These are phyloP conservation scores for Wickerhamomyces silvicola DNA, from an alignment of 805 yeast genomes.

Conservation along the genomic window DNA sequence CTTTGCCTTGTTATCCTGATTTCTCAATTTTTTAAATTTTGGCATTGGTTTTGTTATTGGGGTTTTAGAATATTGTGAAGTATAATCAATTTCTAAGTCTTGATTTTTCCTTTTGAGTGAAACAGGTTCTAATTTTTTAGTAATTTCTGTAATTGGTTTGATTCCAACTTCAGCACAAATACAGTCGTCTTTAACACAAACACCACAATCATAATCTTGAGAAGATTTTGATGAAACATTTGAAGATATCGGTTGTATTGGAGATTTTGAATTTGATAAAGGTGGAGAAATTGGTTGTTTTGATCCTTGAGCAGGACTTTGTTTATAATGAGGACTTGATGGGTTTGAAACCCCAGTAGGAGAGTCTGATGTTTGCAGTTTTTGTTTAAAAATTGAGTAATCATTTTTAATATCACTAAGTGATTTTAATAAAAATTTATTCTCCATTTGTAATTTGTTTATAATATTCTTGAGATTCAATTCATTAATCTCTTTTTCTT, in stretches of 20 bases:
- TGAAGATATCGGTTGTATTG: too few species aligned
- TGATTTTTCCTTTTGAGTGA: slow-evolving; percentile 38
- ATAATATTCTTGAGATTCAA: slow-evolving; percentile 20
- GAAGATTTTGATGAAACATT: too few species aligned
- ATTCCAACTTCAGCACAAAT: slow-evolving; percentile 45
- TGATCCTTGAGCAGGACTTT: slow-evolving; percentile 7
- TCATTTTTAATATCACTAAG: slow-evolving; percentile 24
- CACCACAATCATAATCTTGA: slow-evolving; percentile 44
- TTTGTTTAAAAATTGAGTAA: slow-evolving; percentile 17
- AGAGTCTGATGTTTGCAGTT: slow-evolving; percentile 1
- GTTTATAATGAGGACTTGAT: background rate
- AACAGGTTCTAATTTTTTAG: too few species aligned
- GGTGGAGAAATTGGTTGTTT: slow-evolving; percentile 23
- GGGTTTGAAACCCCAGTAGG: background rate
- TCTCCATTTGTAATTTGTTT: slow-evolving; percentile 24
- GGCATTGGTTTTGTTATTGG: slow-evolving; percentile 22
- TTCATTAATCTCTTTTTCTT: slow-evolving; percentile 55
- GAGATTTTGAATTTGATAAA: slow-evolving; percentile 34
- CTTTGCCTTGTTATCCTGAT: slow-evolving; percentile 10
- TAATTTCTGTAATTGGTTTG: too few species aligned
- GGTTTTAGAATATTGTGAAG: slow-evolving; percentile 37
- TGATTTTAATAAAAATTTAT: slow-evolving; percentile 25
- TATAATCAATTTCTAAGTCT: slow-evolving; percentile 49
- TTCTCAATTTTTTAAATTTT: slow-evolving; percentile 15
- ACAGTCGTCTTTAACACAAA: slow-evolving; percentile 65